Conservation (phyloP, 2,329 filamentous ascomycete genomes). For the Blastomyces percursus region DNA sequence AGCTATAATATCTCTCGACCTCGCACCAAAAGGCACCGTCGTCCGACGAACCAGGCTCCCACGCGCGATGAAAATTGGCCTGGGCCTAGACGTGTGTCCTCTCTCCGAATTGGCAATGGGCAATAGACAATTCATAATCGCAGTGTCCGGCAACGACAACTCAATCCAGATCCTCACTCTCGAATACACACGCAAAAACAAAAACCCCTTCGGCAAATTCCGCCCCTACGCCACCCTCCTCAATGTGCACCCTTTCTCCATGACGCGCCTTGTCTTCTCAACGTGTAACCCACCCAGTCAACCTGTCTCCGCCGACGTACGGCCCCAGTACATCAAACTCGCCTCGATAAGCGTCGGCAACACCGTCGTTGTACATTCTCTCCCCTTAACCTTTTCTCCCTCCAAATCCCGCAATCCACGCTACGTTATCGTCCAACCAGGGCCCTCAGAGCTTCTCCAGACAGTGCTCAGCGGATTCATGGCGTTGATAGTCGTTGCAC, state of each 20-base stretch:
- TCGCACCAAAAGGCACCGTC: slow-evolving; percentile 32
- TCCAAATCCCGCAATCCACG: slow-evolving; percentile 43
- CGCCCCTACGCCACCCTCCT: slow-evolving; percentile 41
- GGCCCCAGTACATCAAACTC: slow-evolving; percentile 57
- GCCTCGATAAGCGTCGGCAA: slow-evolving; percentile 74
- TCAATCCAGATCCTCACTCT: slow-evolving; percentile 69
- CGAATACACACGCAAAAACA: slow-evolving; percentile 46
- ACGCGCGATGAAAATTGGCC: slow-evolving; percentile 58
- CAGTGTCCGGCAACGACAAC: slow-evolving; percentile 67
- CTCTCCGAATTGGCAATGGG: slow-evolving; percentile 49
- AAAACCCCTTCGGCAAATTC: slow-evolving; percentile 37
- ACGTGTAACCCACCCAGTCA: slow-evolving; percentile 42
- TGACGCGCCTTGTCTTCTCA: slow-evolving; percentile 46
- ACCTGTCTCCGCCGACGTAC: slow-evolving; percentile 38
- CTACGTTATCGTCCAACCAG: slow-evolving; percentile 57
- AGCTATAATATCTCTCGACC: slow-evolving; percentile 34
- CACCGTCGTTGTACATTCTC: slow-evolving; percentile 65
- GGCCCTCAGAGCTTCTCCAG: slow-evolving; percentile 42
- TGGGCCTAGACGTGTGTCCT: slow-evolving; percentile 64
- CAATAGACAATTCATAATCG: slow-evolving; percentile 67
- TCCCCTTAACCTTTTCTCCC: slow-evolving; percentile 50
- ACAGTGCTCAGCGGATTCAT: slow-evolving; percentile 47
- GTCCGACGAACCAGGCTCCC: slow-evolving; percentile 50
- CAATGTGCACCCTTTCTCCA: slow-evolving; percentile 47
- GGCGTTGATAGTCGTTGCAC: slow-evolving; percentile 49